Conservation (phyloP, 176 grass and related monocot genomes). For the Oryza meridionalis region DNA sequence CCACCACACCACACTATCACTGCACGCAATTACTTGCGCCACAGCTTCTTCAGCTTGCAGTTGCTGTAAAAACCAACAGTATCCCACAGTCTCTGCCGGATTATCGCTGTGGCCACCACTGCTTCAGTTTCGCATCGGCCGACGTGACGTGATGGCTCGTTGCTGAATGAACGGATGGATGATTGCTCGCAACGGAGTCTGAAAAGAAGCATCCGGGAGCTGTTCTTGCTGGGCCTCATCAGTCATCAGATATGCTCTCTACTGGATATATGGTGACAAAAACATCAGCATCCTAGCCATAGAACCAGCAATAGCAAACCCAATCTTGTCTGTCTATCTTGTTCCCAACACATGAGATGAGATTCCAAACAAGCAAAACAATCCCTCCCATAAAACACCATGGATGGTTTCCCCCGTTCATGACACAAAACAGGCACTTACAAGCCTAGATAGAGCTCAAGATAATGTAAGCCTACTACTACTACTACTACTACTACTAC, state of each 20-base stretch:
- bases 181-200: too few relatives aligned
- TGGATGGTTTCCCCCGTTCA: neutral
- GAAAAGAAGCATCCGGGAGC: neutral
- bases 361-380: neutral
- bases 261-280: neutral
- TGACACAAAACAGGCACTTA: neutral
- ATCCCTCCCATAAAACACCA: neutral
- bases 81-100: neutral
- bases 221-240: neutral
- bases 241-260: neutral
- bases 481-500: neutral
- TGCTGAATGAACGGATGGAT: too few relatives aligned
- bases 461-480: neutral
- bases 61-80: neutral
- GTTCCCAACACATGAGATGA: neutral
- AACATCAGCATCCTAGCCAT: neutral
- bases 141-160: neutral
- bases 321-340: neutral
- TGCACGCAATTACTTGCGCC: neutral
- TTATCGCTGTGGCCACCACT: neutral
- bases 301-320: neutral
- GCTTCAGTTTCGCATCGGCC: neutral
- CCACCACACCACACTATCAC: neutral
- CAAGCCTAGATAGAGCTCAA: neutral
- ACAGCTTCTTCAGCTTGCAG: neutral